phyloP scores from a whole-genome alignment of 2,329 filamentous ascomycete species.

The Didymella pomorum region DNA sequence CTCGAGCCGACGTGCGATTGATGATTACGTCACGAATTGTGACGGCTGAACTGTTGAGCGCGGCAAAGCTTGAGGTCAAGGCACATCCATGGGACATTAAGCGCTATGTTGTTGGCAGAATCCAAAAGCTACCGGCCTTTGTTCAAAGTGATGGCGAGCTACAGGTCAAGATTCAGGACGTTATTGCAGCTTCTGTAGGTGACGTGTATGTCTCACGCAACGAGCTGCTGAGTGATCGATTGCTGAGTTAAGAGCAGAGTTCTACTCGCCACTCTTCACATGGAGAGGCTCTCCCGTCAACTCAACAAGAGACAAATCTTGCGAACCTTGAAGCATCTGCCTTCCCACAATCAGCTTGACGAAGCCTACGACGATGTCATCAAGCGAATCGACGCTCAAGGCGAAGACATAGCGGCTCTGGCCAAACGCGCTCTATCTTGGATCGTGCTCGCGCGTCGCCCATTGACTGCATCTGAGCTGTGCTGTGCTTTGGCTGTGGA shows the following conservation, averaged over 20 bases:
- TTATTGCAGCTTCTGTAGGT: background rate
- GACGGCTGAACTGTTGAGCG: background rate
- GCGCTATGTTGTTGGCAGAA: background rate
- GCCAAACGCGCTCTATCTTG: background rate
- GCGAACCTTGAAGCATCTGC: background rate
- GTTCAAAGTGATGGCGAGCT: background rate
- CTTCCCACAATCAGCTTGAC: background rate
- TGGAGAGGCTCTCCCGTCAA: background rate
- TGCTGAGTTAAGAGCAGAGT: too few relatives aligned
- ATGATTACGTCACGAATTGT: background rate
- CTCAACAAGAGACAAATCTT: background rate
- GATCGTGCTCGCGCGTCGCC: background rate
- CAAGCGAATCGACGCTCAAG: background rate
- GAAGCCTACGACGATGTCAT: background rate
- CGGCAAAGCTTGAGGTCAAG: background rate
- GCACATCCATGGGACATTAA: background rate
- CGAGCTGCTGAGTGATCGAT: too few relatives aligned
- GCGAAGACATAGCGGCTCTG: background rate
- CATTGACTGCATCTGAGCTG: background rate
- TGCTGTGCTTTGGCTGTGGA: too few relatives aligned
- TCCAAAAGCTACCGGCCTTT: background rate
- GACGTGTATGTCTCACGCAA: background rate
- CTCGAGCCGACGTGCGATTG: background rate
- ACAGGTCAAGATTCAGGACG: background rate
- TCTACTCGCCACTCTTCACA: background rate